Conservation (phyloP, 768 basidiomycete species). For the Kwoniella mangroviensis region DNA sequence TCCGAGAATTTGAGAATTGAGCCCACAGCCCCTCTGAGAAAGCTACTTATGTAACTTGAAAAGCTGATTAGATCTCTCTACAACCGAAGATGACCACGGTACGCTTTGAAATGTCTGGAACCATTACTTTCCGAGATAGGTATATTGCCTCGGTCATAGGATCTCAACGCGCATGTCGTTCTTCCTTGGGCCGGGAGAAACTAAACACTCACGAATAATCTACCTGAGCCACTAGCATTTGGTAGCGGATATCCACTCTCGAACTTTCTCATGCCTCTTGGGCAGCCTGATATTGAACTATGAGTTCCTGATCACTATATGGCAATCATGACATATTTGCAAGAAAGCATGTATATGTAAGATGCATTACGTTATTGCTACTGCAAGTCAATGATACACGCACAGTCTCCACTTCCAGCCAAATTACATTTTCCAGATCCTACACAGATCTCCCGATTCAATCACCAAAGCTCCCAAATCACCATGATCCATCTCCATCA, state of each 20-base stretch:
- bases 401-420: not conserved
- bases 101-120: not conserved
- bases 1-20: not conserved
- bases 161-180: not conserved
- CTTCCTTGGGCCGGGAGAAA: too few species aligned
- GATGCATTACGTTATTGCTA: not conserved
- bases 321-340: too few species aligned
- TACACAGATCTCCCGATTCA: slow-evolving; percentile 45
- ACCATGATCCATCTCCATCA: slow-evolving; percentile 47
- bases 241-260: too few species aligned
- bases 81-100: not conserved
- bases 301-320: too few species aligned
- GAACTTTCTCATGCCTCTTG: too few species aligned
- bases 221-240: too few species aligned
- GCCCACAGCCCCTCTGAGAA: not conserved
- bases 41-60: not conserved
- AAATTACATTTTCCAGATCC: slow-evolving; percentile 43
- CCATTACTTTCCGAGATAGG: not conserved
- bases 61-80: not conserved
- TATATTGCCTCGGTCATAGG: not conserved
- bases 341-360: not conserved
- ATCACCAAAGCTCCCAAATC: slow-evolving; percentile 42
- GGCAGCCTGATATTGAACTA: too few species aligned
- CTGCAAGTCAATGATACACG: not conserved
- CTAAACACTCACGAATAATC: too few species aligned